These are phyloP conservation scores for Gentiana dahurica DNA, from an alignment of 257 asterid genomes.

Conservation along the genomic window DNA sequence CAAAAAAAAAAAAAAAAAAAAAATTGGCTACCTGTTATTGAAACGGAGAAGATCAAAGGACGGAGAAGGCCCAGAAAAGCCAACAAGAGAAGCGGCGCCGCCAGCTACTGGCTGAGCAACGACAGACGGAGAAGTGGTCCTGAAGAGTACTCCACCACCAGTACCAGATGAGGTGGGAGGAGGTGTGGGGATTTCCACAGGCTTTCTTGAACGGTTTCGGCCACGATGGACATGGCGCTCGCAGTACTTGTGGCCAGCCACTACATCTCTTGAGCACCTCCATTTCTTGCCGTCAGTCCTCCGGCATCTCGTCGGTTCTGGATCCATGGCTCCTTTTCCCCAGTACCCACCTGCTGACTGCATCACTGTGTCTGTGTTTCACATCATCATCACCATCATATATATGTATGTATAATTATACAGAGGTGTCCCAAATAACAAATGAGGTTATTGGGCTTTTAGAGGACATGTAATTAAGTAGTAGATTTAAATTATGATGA, in stretches of 20 bases:
- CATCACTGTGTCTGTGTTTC: slow-evolving; percentile 31
- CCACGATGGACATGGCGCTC: slow-evolving; percentile 97
- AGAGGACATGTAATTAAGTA: background rate
- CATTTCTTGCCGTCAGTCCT: slow-evolving; percentile 96
- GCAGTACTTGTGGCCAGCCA: slow-evolving; percentile 79
- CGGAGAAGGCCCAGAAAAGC: slow-evolving; percentile 40
- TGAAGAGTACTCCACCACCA: slow-evolving; percentile 4
- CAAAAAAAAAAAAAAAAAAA: too few species aligned
- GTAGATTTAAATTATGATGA: background rate
- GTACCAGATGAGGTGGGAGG: slow-evolving; percentile 4
- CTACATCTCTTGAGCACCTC: slow-evolving; percentile 94
- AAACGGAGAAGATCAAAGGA: slow-evolving; percentile 57
- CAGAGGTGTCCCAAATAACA: background rate
- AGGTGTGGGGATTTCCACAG: slow-evolving; percentile 86
- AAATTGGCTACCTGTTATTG: slow-evolving; percentile 41
- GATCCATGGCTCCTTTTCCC: slow-evolving; percentile 84
- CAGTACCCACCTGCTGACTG: slow-evolving; percentile 49
- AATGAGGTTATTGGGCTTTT: background rate
- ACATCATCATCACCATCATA: background rate
- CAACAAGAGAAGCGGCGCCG: slow-evolving; percentile 25
- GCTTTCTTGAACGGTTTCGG: slow-evolving; percentile 99
- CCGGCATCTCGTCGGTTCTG: slow-evolving; percentile 96
- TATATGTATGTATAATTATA: background rate
- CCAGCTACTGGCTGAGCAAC: slow-evolving; percentile 6
- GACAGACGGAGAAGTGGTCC: background rate